Evolutionary conservation across 495 filamentous ascomycete species (phyloP).

Genomic region (Aspergillus haitiensis): DNA sequence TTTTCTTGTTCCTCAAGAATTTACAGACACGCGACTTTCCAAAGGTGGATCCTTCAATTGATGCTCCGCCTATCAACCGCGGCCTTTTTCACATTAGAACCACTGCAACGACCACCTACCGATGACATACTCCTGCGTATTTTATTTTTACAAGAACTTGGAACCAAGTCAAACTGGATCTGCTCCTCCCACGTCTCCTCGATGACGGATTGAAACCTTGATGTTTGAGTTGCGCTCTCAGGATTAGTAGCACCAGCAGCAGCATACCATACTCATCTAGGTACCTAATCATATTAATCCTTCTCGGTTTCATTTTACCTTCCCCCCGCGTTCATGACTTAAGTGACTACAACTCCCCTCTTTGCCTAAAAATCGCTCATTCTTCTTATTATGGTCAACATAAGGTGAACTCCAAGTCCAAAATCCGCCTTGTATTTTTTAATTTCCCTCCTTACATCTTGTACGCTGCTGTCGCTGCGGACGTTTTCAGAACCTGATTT

Average conservation of each 20-base stretch:
- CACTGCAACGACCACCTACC: no score
- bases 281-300: not conserved
- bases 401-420: not conserved
- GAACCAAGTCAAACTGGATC: no score
- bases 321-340: not conserved
- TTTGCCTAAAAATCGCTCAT: slow-evolving; percentile 3
- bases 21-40: slow-evolving; percentile 1
- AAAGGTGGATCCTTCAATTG: no score
- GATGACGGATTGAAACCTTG: no score
- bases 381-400: not conserved
- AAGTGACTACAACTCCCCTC: not conserved
- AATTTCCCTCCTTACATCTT: not conserved
- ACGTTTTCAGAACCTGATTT: not conserved
- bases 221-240: no score
- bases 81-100: no score
- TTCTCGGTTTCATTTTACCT: not conserved
- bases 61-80: no score
- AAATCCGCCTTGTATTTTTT: not conserved
- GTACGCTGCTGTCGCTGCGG: not conserved
- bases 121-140: no score
- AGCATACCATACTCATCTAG: not conserved
- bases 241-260: not conserved
- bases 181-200: no score
- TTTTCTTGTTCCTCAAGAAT: not conserved
- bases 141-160: no score